These are phyloP conservation scores for Teunomyces gatunensis DNA, from an alignment of 805 yeast species.

Conservation along the genomic window DNA sequence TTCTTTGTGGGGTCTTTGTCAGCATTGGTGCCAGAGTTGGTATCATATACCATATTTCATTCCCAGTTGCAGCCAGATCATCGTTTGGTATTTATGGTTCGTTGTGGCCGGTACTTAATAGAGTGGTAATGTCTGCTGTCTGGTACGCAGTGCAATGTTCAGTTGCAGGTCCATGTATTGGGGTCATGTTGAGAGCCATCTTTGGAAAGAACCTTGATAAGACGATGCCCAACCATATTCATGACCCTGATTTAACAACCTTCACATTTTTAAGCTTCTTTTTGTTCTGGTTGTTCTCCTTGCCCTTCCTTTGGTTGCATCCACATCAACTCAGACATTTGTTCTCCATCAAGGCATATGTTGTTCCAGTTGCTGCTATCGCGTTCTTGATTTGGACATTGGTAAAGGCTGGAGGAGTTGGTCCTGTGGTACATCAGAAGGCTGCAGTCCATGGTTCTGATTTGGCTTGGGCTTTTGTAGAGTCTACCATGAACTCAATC, in stretches of 20 bases:
- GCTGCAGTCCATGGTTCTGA: conserved; percentile 52
- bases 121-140: conserved; percentile 82
- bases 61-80: conserved; percentile 79
- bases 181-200: conserved; percentile 71
- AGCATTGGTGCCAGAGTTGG: conserved; percentile 76
- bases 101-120: conserved; percentile 82
- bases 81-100: conserved; percentile 88
- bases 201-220: conserved; percentile 61
- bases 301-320: conserved; percentile 78
- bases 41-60: conserved; percentile 73
- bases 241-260: conserved; percentile 61
- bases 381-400: conserved; percentile 83
- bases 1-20: conserved; percentile 66
- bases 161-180: conserved; percentile 80
- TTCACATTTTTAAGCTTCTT: conserved; percentile 75
- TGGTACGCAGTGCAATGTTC: conserved; percentile 90
- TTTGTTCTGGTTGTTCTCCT: conserved; percentile 74
- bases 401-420: conserved; percentile 76
- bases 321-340: conserved; percentile 83
- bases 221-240: conserved; percentile 62
- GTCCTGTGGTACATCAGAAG: conserved; percentile 62
- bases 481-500: conserved; percentile 73
- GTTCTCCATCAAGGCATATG: conserved; percentile 75
- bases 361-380: conserved; percentile 81
- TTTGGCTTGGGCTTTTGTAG: conserved; percentile 81